A percentile compares a stretch with the other conserved stretches of the same genome.
Evolutionary conservation across 164 flowering plant species (phyloP).

Genomic region (Hamamelis virginiana): DNA sequence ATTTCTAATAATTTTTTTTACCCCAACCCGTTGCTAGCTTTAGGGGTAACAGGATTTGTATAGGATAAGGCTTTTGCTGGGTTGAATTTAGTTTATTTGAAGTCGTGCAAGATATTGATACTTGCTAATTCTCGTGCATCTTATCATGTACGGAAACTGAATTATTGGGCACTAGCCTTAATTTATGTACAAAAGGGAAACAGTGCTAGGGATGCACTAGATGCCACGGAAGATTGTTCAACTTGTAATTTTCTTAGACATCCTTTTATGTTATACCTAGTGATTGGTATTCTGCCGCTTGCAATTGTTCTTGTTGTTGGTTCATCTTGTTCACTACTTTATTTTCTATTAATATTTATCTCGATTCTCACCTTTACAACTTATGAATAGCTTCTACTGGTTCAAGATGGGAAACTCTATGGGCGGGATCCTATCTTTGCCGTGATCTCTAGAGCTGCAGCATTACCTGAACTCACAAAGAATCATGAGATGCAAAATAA

Average conservation of each 20-base stretch:
- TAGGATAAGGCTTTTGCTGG: no score
- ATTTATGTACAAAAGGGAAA: background rate
- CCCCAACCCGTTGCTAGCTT: no score
- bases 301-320: background rate
- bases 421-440: slow-evolving; percentile 74
- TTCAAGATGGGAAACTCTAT: slow-evolving; percentile 95
- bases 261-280: background rate
- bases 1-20: no score
- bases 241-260: background rate
- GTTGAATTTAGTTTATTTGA: no score
- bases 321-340: no score
- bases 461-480: slow-evolving; percentile 56
- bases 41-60: no score
- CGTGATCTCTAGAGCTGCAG: slow-evolving; percentile 73
- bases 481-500: slow-evolving; percentile 59
- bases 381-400: slow-evolving; percentile 65
- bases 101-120: no score
- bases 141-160: no score
- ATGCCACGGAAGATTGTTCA: background rate
- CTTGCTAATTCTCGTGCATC: no score
- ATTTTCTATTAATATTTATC: slow-evolving; percentile 11
- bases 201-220: background rate
- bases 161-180: background rate
- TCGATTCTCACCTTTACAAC: slow-evolving; percentile 13
- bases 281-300: background rate